Evolutionary conservation across 192 early-diverging fungal species (phyloP), one percentile per base, ranked within the genome.

Genomic region (Coemansia sp.): DNA sequence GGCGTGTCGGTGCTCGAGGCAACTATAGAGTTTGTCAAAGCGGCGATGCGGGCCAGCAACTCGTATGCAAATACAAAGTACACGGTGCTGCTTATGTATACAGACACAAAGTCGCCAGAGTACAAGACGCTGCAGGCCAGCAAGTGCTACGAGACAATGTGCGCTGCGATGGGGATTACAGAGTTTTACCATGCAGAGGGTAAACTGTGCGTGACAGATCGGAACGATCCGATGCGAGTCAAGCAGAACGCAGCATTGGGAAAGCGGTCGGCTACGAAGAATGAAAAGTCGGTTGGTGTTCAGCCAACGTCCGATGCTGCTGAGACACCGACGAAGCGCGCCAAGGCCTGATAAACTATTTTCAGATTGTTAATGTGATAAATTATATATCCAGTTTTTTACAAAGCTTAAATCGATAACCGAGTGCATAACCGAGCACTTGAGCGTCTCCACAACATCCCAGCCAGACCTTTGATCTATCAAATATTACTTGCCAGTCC

Each of bases 41-140:
- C 84, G 56, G 88, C 89, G 27, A 71, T 95, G 22, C 70, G 80
- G 24, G 82, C 85, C 14, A 83, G 91, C 55, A 95, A 93, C 69
- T 64, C 84, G 6, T 93, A 84, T 70, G 73, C 86, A 49, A 97
- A 96, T 82, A 87, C 91, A 66, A 98, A 98, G 81, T 98, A 97
- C 83, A 86, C 87, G 2, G 59, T 96, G 23, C 69, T 97, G 84
- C 88, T 92, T 58, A 96, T 98, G 90, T 86, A 91, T 58, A 79
- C 84, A 4, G 80, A 88, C 29, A 73, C 84, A n/a, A 86, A 84
- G 61, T 78, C 83, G 11, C 56, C 76, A 0, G 52, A 72, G 25
- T 90, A 85, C 58, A 22, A 41, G 22, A 50, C 50, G 15, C 69
- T 90, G 27, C 77, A 77, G 9, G 53, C 69, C 2, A 57, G 88